phyloP scores from a whole-genome alignment of 2,329 filamentous ascomycete species.

The Tolypocladium pustulatum region DNA sequence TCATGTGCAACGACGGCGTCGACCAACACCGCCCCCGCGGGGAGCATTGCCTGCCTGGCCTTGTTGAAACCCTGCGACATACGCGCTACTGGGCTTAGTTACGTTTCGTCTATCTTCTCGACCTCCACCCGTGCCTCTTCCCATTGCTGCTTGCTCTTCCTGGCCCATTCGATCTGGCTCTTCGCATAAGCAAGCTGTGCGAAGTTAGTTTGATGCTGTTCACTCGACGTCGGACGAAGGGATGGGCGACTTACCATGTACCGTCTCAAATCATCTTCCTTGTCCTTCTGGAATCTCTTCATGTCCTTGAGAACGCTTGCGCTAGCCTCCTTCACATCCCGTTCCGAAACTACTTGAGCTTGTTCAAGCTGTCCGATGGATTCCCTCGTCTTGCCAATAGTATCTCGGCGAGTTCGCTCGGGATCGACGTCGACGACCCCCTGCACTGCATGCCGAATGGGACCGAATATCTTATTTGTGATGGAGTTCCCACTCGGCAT shows the following conservation, averaged over 20 bases:
- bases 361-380: conserved; percentile 79
- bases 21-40: not conserved
- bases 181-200: conserved; percentile 77
- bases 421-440: conserved; percentile 95
- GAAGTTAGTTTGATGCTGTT: conserved; percentile 15
- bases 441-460: conserved; percentile 89
- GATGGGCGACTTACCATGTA: conserved; percentile 70
- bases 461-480: conserved; percentile 86
- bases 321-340: conserved; percentile 90
- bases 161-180: conserved; percentile 90
- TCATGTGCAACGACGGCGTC: not conserved
- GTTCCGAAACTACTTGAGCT: conserved; percentile 76
- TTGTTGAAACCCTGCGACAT: not conserved
- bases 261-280: conserved; percentile 83
- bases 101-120: conserved; percentile 67
- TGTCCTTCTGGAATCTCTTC: conserved; percentile 86
- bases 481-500: conserved; percentile 81
- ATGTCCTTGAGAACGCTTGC: conserved; percentile 79
- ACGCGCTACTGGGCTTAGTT: conserved; percentile 1
- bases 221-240: not conserved
- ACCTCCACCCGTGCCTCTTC: conserved; percentile 82
- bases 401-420: conserved; percentile 81
- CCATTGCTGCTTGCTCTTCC: conserved; percentile 83
- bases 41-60: not conserved
- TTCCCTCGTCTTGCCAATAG: conserved; percentile 92